These are phyloP conservation scores for Plasmodium sp. DNA, from an alignment of 169 alveolate genomes.

Conservation along the genomic window DNA sequence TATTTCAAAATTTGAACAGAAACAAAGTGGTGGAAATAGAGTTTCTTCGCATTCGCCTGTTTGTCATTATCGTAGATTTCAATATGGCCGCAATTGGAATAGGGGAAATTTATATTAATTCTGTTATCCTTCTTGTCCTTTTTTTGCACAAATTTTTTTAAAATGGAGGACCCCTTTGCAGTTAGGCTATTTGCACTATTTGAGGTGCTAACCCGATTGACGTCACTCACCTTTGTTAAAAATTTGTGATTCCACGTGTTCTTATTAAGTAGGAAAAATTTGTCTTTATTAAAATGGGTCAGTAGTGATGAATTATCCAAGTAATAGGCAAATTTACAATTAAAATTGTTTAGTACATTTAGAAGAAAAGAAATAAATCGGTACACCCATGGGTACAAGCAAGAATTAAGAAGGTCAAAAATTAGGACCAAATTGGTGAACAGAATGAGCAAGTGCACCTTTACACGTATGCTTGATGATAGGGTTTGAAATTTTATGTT, in stretches of 20 bases:
- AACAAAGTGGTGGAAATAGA: constrained; percentile 31
- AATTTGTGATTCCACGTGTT: not conserved
- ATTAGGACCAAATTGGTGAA: constrained; percentile 35
- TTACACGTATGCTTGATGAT: constrained; percentile 15
- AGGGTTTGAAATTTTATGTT: constrained; percentile 39
- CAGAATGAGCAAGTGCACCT: constrained; percentile 10
- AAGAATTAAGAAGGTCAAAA: constrained; percentile 31
- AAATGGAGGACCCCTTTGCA: constrained; percentile 2
- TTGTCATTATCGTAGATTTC: constrained; percentile 37
- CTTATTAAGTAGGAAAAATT: not conserved
- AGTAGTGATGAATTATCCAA: constrained; percentile 26
- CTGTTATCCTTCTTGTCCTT: constrained; percentile 17
- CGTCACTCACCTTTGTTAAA: constrained; percentile 4
- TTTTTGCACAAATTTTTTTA: constrained; percentile 35
- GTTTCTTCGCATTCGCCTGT: not conserved
- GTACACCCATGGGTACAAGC: constrained; percentile 41
- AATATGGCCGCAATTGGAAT: constrained; percentile 14
- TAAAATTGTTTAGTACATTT: constrained; percentile 40
- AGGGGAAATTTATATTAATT: constrained; percentile 27
- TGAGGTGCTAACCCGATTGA: not conserved
- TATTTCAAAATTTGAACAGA: constrained; percentile 23
- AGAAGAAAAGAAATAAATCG: constrained; percentile 35
- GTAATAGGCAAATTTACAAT: constrained; percentile 4
- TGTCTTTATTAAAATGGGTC: constrained; percentile 28
- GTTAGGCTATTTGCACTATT: not conserved